phyloP scores from a whole-genome alignment of 2,329 filamentous ascomycete genomes.

The Aspergillus pseudotamarii region DNA sequence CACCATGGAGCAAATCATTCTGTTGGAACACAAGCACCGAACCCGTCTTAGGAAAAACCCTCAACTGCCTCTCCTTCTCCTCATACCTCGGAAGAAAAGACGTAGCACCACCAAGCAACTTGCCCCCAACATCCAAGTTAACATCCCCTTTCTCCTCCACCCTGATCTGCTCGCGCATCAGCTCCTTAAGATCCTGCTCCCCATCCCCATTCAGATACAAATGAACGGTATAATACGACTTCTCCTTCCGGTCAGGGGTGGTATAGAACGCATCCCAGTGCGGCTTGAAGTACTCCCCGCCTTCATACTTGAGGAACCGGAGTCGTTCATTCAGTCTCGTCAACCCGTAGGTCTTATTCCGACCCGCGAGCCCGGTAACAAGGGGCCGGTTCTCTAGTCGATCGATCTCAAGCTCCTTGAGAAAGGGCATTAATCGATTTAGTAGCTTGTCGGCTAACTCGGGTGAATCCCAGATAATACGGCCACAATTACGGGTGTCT shows the following conservation, averaged over 20 bases:
- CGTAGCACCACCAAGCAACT: conserved; percentile 58
- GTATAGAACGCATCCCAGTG: conserved; percentile 70
- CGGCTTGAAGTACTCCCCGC: conserved; percentile 72
- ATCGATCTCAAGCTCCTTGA: conserved; percentile 54
- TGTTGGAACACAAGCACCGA: conserved; percentile 62
- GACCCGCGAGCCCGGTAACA: conserved; percentile 49
- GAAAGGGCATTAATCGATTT: conserved; percentile 53
- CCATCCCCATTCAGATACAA: conserved; percentile 56
- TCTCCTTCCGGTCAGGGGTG: conserved; percentile 56
- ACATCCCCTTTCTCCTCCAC: conserved; percentile 16
- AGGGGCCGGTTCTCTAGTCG: conserved; percentile 36
- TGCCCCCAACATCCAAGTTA: conserved; percentile 30
- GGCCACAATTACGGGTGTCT: conserved; percentile 69
- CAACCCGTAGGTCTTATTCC: conserved; percentile 41
- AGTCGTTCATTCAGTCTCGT: conserved; percentile 69
- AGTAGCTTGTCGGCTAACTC: conserved; percentile 66
- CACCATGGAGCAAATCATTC: conserved; percentile 54
- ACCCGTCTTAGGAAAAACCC: conserved; percentile 55
- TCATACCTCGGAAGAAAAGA: conserved; percentile 48
- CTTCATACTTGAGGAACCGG: conserved; percentile 72
- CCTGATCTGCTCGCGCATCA: conserved; percentile 25
- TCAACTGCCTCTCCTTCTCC: conserved; percentile 33
- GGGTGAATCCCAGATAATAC: conserved; percentile 73
- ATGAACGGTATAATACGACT: conserved; percentile 58
- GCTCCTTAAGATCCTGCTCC: conserved; percentile 35